Percentiles rank a stretch among this genome's conserved stretches.
Evolutionary conservation across 305 asterid genomes (phyloP).

Genomic region (Solanum chacoense): DNA sequence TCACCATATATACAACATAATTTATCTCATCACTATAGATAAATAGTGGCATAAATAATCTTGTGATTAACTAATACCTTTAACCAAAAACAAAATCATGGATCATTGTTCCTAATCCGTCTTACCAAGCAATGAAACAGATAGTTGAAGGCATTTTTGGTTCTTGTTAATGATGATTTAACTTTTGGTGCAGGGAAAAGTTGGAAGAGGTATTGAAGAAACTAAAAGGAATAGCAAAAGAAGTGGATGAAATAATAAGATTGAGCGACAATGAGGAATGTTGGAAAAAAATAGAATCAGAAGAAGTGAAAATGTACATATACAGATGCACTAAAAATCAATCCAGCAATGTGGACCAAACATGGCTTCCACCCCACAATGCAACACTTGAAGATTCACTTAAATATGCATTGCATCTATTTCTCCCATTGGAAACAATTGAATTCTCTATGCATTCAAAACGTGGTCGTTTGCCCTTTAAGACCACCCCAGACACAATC

Average conservation of each 20-base stretch:
- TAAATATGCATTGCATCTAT: conserved; percentile 32
- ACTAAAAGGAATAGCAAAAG: conserved; percentile 29
- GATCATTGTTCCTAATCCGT: too few relatives aligned
- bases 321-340: conserved; percentile 25
- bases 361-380: conserved; percentile 10
- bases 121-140: neutral
- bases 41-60: too few relatives aligned
- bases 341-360: conserved; percentile 16
- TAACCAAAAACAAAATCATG: too few relatives aligned
- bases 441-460: conserved; percentile 17
- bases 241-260: conserved; percentile 17
- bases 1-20: too few relatives aligned
- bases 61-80: too few relatives aligned
- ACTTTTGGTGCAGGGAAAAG: conserved; percentile 21
- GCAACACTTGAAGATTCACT: conserved; percentile 13
- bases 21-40: too few relatives aligned
- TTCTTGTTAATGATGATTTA: neutral
- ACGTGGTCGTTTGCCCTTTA: conserved; percentile 9
- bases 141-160: neutral
- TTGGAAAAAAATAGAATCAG: conserved; percentile 5
- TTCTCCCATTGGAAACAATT: conserved; percentile 28
- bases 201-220: conserved; percentile 18
- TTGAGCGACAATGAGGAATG: conserved; percentile 4
- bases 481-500: conserved; percentile 16
- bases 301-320: conserved; percentile 22